Conservation (phyloP, 2,329 filamentous ascomycete genomes). For the Aspergillus amoenus region DNA sequence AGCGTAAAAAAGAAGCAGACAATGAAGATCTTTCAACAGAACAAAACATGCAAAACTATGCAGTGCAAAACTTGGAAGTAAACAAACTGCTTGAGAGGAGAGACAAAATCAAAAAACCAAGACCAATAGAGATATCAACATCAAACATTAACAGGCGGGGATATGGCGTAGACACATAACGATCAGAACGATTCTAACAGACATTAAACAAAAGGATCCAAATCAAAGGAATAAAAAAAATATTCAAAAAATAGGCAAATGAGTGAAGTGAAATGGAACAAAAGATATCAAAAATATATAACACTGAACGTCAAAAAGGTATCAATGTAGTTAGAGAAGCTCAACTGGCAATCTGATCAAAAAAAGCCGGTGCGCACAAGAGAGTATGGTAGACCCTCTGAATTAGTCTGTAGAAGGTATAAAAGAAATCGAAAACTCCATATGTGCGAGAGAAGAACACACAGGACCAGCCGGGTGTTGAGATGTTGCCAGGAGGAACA, state of each 20-base stretch:
- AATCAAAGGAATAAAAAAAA: conserved; percentile 10
- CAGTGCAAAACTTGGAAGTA: not conserved
- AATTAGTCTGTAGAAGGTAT: conserved; percentile 26
- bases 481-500: conserved; percentile 37
- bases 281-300: conserved; percentile 22
- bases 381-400: conserved; percentile 25
- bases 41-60: conserved; percentile 11
- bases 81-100: conserved; percentile 18
- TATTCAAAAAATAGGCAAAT: conserved; percentile 16
- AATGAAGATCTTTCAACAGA: conserved; percentile 8
- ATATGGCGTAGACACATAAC: conserved; percentile 28
- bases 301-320: conserved; percentile 20
- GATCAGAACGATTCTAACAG: conserved; percentile 30
- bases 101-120: conserved; percentile 13
- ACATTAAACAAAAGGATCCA: conserved; percentile 19
- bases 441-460: conserved; percentile 42
- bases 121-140: conserved; percentile 7
- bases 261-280: conserved; percentile 18
- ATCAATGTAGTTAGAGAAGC: conserved; percentile 17
- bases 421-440: conserved; percentile 34
- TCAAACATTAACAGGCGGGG: conserved; percentile 19
- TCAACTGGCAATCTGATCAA: conserved; percentile 26
- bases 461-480: conserved; percentile 49
- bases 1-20: not conserved
- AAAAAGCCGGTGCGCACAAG: conserved; percentile 37